Conservation (phyloP, 192 early-diverging fungal genomes). For the Blastocladiella britannica region DNA sequence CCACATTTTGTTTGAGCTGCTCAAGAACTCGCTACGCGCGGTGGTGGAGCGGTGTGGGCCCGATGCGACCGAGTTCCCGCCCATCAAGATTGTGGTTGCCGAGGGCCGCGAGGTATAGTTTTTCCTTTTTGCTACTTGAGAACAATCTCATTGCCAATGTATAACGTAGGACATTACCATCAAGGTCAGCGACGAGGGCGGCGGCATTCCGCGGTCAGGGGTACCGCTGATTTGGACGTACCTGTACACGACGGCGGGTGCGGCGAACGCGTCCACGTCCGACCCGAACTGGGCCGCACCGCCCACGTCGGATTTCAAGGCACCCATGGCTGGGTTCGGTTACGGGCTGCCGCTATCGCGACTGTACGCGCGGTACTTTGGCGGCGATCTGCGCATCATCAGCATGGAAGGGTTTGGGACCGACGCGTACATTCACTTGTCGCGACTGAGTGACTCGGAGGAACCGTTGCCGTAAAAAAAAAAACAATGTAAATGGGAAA, state of each 20-base stretch:
- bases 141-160: slow-evolving; percentile 1
- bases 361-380: slow-evolving; percentile 87
- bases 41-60: slow-evolving; percentile 75
- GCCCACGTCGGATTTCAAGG: slow-evolving; percentile 54
- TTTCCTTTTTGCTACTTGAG: slow-evolving; percentile 4
- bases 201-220: slow-evolving; percentile 71
- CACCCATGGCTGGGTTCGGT: slow-evolving; percentile 72
- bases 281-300: slow-evolving; percentile 44
- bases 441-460: slow-evolving; percentile 67
- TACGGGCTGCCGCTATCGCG: slow-evolving; percentile 84
- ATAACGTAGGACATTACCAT: slow-evolving; percentile 70
- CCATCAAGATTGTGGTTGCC: slow-evolving; percentile 82
- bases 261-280: no score
- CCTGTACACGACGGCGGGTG: slow-evolving; percentile 66
- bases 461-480: slow-evolving; percentile 56
- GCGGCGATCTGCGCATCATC: slow-evolving; percentile 79
- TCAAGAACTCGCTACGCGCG: slow-evolving; percentile 91
- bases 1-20: slow-evolving; percentile 93
- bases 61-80: slow-evolving; percentile 67
- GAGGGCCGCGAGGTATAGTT: slow-evolving; percentile 45
- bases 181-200: slow-evolving; percentile 89
- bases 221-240: slow-evolving; percentile 87
- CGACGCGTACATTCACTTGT: slow-evolving; percentile 86
- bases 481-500: no score
- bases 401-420: slow-evolving; percentile 92